Conservation (phyloP, 1,284 basidiomycete genomes). For the Microbotryomycetes sp. region DNA sequence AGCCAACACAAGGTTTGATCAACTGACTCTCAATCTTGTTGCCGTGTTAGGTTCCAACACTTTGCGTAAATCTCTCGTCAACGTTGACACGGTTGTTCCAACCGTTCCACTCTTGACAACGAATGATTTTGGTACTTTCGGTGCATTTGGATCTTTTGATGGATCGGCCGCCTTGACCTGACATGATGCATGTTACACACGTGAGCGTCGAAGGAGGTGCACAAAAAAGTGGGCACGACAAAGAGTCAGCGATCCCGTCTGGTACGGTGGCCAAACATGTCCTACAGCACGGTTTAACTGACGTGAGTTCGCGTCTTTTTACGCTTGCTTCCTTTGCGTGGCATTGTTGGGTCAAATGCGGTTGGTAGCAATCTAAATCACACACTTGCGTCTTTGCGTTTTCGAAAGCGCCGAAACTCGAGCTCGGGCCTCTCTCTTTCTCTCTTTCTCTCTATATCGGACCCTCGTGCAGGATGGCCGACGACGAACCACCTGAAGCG, state of each 20-base stretch:
- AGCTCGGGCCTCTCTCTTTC: no score
- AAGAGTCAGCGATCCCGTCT: neutral
- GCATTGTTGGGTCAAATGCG: slow-evolving; percentile 23
- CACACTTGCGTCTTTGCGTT: no score
- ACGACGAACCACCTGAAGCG: no score
- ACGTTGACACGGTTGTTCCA: slow-evolving; percentile 73
- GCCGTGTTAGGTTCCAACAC: slow-evolving; percentile 99
- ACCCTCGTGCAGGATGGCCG: no score
- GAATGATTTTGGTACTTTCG: slow-evolving; percentile 50
- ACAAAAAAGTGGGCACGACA: neutral
- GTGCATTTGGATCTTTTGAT: slow-evolving; percentile 5
- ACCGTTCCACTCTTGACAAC: slow-evolving; percentile 94
- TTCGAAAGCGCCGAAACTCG: no score
- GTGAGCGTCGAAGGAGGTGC: neutral
- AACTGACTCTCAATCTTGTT: slow-evolving; percentile 68
- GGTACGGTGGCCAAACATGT: neutral
- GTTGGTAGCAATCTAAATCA: no score
- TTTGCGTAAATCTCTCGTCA: slow-evolving; percentile 86
- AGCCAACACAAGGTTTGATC: neutral
- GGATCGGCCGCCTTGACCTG: slow-evolving; percentile 25
- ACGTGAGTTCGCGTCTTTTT: slow-evolving; percentile 33
- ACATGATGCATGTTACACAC: neutral
- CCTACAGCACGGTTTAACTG: neutral
- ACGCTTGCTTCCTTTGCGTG: slow-evolving; percentile 30
- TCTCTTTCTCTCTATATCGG: no score